phyloP scores from a whole-genome alignment of 306 rosid genomes.

The Elaeagnus macrophylla region DNA sequence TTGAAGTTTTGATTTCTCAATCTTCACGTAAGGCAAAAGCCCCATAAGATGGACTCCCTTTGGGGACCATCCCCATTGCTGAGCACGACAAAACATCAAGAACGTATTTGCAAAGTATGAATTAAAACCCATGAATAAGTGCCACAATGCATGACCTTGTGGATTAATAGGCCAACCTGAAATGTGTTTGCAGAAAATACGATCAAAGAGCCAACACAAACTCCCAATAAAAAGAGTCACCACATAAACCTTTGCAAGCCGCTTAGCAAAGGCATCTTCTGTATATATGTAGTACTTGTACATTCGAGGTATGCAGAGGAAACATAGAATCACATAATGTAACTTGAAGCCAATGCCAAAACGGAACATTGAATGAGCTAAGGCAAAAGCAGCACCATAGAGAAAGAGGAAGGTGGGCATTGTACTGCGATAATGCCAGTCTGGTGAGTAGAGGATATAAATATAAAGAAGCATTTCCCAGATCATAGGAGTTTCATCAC shows the following conservation, averaged over 20 bases:
- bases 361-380: conserved; percentile 43
- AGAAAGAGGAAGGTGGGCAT: conserved; percentile 78
- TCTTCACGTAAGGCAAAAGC: conserved; percentile 64
- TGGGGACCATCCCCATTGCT: conserved; percentile 69
- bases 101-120: conserved; percentile 71
- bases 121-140: conserved; percentile 67
- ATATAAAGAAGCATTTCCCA: conserved; percentile 86
- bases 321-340: too few species aligned
- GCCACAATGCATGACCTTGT: conserved; percentile 88
- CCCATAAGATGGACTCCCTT: conserved; percentile 47
- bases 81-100: conserved; percentile 88
- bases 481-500: conserved; percentile 86
- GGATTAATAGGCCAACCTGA: conserved; percentile 55
- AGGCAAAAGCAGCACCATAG: conserved; percentile 55
- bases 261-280: too few species aligned
- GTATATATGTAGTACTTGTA: too few species aligned
- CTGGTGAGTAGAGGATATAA: conserved; percentile 81
- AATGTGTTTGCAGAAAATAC: conserved; percentile 53
- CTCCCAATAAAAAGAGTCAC: conserved; percentile 53
- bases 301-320: too few species aligned
- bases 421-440: conserved; percentile 80
- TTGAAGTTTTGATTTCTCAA: conserved; percentile 57
- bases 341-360: conserved; percentile 29
- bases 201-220: conserved; percentile 57
- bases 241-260: background rate